A percentile compares a stretch with the other conserved stretches of the same genome.
Evolutionary conservation across 371 early-diverging fungal species (phyloP).

Genomic region (Mortierella sp.): DNA sequence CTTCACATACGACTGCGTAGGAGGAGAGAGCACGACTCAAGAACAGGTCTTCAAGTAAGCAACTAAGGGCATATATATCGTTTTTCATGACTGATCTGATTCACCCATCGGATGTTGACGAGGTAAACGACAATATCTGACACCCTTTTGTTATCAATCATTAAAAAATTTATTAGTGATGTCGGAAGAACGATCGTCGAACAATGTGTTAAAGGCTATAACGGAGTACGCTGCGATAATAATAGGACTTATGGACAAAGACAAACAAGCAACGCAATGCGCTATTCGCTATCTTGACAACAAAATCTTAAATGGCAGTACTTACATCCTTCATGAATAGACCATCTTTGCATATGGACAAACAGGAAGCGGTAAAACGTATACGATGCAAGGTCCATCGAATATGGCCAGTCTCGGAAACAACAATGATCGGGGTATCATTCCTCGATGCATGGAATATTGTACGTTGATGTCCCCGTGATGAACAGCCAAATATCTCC

Average conservation of each 20-base stretch:
- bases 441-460: constrained; percentile 71
- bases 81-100: no score
- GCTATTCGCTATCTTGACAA: background rate
- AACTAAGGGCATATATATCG: background rate
- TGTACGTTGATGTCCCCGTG: constrained; percentile 20
- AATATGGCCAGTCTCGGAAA: constrained; percentile 49
- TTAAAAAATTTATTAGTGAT: constrained; percentile 43
- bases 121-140: no score
- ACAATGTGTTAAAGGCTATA: constrained; percentile 82
- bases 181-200: constrained; percentile 76
- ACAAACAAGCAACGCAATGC: background rate
- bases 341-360: constrained; percentile 92
- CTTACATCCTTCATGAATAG: no score
- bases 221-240: no score
- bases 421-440: constrained; percentile 63
- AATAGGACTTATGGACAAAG: no score
- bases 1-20: constrained; percentile 69
- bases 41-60: constrained; percentile 60
- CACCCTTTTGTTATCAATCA: no score
- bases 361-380: constrained; percentile 94
- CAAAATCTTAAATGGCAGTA: background rate
- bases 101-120: no score
- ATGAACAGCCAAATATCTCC: no score
- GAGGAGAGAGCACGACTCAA: constrained; percentile 56
- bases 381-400: constrained; percentile 81